These are phyloP conservation scores for Suillus subaureus DNA, from an alignment of 768 basidiomycete genomes.

Conservation along the genomic window DNA sequence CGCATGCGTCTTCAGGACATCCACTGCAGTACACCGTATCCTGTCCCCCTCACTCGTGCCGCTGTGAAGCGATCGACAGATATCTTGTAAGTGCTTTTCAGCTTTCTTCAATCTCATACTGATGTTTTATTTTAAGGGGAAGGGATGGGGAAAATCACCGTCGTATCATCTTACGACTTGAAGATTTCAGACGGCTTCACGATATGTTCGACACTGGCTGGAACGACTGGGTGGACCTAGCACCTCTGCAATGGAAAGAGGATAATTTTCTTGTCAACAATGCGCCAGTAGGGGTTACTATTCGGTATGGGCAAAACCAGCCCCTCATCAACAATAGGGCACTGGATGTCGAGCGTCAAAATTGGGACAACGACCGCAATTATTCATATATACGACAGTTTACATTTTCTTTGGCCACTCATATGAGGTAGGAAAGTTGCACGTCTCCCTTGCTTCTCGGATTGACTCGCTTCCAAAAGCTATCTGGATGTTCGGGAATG, in stretches of 20 bases:
- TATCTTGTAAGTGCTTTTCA: too few species aligned
- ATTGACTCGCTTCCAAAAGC: background rate
- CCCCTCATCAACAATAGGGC: background rate
- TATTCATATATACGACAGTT: background rate
- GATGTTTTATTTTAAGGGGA: too few species aligned
- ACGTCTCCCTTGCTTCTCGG: background rate
- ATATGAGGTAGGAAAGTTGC: background rate
- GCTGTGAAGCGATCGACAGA: background rate
- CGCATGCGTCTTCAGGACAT: background rate
- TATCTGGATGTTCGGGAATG: background rate
- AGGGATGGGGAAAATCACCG: too few species aligned
- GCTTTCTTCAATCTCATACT: too few species aligned
- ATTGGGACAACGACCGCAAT: background rate
- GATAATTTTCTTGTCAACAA: background rate
- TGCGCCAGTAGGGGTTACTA: background rate
- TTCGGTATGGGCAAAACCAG: background rate
- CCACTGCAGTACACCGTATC: too few species aligned
- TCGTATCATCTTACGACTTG: too few species aligned
- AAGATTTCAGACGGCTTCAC: too few species aligned
- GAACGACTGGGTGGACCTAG: too few species aligned
- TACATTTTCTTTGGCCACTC: background rate
- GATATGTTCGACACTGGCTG: too few species aligned
- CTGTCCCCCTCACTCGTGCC: background rate
- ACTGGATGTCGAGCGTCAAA: background rate
- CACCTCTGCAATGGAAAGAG: background rate